Base-by-base conservation (phyloP, 257 asterid species). In the Salvia miltiorrhiza region DNA sequence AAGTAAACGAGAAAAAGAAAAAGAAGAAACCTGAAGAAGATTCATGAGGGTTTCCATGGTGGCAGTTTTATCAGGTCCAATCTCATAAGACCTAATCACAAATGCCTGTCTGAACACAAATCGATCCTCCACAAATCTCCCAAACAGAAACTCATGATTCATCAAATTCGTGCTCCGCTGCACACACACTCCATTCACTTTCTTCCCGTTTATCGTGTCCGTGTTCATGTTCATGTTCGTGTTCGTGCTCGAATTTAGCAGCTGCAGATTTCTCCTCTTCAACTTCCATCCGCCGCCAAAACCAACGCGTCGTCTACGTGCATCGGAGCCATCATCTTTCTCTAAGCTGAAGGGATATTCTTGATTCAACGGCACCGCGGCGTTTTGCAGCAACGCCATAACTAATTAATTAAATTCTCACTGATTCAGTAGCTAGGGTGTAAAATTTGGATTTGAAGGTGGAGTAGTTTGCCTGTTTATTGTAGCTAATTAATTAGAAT, bases 41-140 rank as follows among this genome's bases (percentile, higher is more conserved):
- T 91, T 91, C 97, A 91, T 88, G 17, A 88, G 80, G 12, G 97
- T 88, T 76, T 91, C 97, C 96, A 91, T 85, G 6, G 97, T 87
- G 35, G 97, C 95, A 56, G 97, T 89, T 72, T 84, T 83, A 71
- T 91, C 97, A 7, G 97, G 95, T 47, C 97, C 97, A 67, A 89
- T 91, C 75, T 91, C 97, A 55, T 91, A 91, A n/a, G 97, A 91
- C 84, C 97, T 84, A 1, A 91, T 81, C 16, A 87, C 88, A 74
- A 87, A 91, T 0, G 93, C 73, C 26, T 91, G 97, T 12, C 97
- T 79, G 56, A 76, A 91, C 39, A 89, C 87, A 57, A 79, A 87
- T 56, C 83, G 64, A 4, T 69, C 80, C 74, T 89, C 90, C 60
- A 79, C 85, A 65, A 91, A 88, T 48, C 85, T 82, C 11, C 95